Evolutionary conservation across 202 grass and related monocot genomes (phyloP), one percentile per base, ranked within the genome.

Genomic region (Elaeis oleifera): DNA sequence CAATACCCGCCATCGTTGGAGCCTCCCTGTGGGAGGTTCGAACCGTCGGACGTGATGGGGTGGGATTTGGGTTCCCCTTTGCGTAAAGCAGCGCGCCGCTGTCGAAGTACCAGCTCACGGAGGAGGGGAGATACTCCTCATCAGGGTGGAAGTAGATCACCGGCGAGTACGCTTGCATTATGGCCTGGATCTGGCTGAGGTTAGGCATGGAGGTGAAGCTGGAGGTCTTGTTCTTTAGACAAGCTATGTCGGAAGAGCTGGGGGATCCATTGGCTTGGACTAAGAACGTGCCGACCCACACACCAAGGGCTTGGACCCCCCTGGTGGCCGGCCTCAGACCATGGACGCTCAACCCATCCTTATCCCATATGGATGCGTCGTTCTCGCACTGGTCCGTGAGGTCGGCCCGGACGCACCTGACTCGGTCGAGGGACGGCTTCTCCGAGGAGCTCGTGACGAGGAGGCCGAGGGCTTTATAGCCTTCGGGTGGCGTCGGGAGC

Each of bases 61-160:
- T 77, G 14, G 87, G 77, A 1, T 26, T 65, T 24, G 23, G 67
- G 67, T 44, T 77, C 23, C 64, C 87, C 31, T 84, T 96, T 51
- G 89, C 73, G 77, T 86, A 91, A 25, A 96, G 54, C 21, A 91
- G 69, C 2, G 87, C 84, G 18, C 79, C 91, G 62, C 88, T 89
- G 60, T 80, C 66, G 84, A 96, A 91, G 63, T 85, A 96, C 91
- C 91, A 90, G 39, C 63, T 39, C 23, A 85, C 81, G 1, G 91
- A 90, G 3, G 87, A 96, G 16, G 79, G 91, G 0, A 81, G 0
- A 71, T 85, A 91, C 18, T 55, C 5, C 52, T 91, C 92, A 65
- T 79, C 36, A 5, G 87, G 84, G 63, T 96, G 87, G 53, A 85
- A 60, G 67, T 81, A 91, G 60, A 96, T 54, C 57, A 67, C 76